Evolutionary conservation across 495 filamentous ascomycete genomes (phyloP), one percentile per base, ranked within the genome.

Genomic region (Aspergillus indologenus): DNA sequence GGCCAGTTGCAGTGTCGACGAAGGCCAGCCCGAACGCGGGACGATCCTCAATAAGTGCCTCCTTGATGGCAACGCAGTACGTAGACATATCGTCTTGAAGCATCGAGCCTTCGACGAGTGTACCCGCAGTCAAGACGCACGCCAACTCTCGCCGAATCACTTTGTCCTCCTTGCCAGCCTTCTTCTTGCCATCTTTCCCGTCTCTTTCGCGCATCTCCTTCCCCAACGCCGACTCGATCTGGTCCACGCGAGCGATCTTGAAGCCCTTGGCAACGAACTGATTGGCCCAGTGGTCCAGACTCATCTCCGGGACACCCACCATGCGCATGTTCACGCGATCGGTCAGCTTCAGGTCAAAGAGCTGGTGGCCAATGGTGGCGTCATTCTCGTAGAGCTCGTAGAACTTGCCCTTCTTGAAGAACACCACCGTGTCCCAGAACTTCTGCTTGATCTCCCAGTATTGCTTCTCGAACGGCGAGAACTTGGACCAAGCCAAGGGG

Each of bases 361-460:
- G 79, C 72, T 97, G 94, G 68, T 98, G 91, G 14, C 95, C 95
- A 56, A 99, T 90, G 0, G 93, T 97, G 15, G 94, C 94, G 77
- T 99, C 94, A 60, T 96, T 95, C 68, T 99, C 95, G 69, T 97
- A 99, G 0, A 99, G 81, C 69, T 99, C 94, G 71, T 96, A 99
- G 74, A 99, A 99, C 69, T 99, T 99, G 59, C 94, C 94, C 76
- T 99, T 99, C 75, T 96, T 98, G 81, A 99, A 99, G 76, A 99
- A 99, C 15, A 99, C 94, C 20, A 99, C 87, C 0, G 92, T 98
- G 59, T 96, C 91, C 90, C 90, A 96, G 62, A 93, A 90, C 53
- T 96, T 96, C 72, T 91, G 89, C 79, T 99, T 99, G 72, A 99
- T 98, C 66, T 96, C 92, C 94, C 94, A 99, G 72, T 98, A 99